Percentiles rank a stretch among this genome's conserved stretches.
Evolutionary conservation across 805 yeast genomes (phyloP).

Genomic region (Sugiyamaella mastotermitis): DNA sequence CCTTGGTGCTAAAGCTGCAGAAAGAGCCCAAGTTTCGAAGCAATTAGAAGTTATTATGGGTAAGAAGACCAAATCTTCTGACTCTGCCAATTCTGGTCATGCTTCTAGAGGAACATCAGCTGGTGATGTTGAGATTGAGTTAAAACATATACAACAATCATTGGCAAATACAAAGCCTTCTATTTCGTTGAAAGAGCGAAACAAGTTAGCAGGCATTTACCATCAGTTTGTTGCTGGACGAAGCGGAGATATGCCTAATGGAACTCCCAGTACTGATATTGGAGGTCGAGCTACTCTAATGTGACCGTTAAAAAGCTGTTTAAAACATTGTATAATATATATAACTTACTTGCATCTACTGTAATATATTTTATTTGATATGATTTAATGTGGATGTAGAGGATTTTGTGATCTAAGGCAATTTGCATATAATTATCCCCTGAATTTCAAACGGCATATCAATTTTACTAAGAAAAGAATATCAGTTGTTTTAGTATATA

Average conservation of each 20-base stretch:
- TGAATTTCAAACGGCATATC: too few species aligned
- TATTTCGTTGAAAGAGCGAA: conserved; percentile 66
- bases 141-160: conserved; percentile 54
- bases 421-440: too few species aligned
- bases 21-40: conserved; percentile 13
- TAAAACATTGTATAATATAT: background rate
- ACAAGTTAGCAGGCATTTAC: conserved; percentile 60
- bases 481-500: too few species aligned
- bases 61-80: conserved; percentile 4
- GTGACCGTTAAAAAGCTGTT: conserved; percentile 33
- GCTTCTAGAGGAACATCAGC: conserved; percentile 10
- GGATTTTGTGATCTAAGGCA: too few species aligned
- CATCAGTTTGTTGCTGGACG: conserved; percentile 66
- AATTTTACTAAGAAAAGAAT: too few species aligned
- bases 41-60: conserved; percentile 16
- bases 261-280: conserved; percentile 68
- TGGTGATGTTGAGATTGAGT: conserved; percentile 41
- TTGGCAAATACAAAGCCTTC: conserved; percentile 81
- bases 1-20: conserved; percentile 8
- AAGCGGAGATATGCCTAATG: conserved; percentile 85
- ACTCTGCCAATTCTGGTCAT: conserved; percentile 3
- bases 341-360: background rate
- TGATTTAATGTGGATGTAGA: too few species aligned
- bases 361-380: background rate
- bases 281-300: conserved; percentile 83